Evolutionary conservation across 2,329 filamentous ascomycete species (phyloP), one percentile per base, ranked within the genome.

Genomic region (Graphilbum sp.): DNA sequence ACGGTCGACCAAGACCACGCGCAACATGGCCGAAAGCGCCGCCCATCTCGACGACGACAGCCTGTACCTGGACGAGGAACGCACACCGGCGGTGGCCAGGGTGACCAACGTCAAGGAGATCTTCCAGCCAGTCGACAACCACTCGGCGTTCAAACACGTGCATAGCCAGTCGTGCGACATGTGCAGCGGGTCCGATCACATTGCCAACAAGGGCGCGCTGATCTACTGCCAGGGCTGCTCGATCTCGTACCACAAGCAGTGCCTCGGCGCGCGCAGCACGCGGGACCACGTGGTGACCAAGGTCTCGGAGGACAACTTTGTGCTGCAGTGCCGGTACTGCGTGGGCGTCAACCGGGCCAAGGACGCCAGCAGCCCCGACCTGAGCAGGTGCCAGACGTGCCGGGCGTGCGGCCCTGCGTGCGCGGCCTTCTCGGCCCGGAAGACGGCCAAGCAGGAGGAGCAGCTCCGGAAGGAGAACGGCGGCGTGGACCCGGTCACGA

Each of bases 221-320:
- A 69, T 98, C 25, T 77, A 79, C 51, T 98, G 90, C 48, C 92
- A 98, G 58, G 90, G 90, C 23, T 98, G 90, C 54, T 85, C 79
- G 2, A 64, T 78, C 35, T 69, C 81, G 0, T 94, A 85, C 47
- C 90, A 98, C 57, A 84, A 82, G 54, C 61, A 60, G 31, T 98
- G 90, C 51, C 65, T 98, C 21, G 86, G 88, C 1, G 64, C 67
- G 35, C 73, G 90, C 36, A 71, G 69, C 37, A 63, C 55, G 12
- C 71, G 90, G 43, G 85, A 94, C n/a, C 90, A 96, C 54, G 61
- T 90, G 27, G 84, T 84, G 10, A 96, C 86, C 19, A 98, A 96
- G 54, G 58, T 95, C 37, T 76, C 66, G 2, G 64, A 79, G 1
- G 74, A 79, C 2, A 59, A 79, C 29, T 96, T 93, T 48, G 77